Evolutionary conservation across 2,329 filamentous ascomycete genomes (phyloP).

Genomic region (Cytospora paraplurivora): DNA sequence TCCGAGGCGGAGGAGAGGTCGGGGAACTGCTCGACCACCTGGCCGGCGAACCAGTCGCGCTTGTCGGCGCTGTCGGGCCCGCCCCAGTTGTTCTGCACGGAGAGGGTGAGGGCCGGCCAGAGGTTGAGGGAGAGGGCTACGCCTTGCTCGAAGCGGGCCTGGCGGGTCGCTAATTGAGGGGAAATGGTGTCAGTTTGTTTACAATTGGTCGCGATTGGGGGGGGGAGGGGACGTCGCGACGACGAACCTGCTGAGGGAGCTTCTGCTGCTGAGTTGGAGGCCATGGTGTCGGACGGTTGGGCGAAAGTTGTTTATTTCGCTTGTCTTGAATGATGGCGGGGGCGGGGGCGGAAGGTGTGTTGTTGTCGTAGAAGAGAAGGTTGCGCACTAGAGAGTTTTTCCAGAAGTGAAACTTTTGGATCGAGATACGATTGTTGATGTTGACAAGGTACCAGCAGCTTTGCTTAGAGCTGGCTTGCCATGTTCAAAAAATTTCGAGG

Average conservation of each 20-base stretch:
- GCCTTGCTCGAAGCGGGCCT: slow-evolving; percentile 78
- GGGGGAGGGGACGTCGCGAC: not conserved
- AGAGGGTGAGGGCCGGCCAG: slow-evolving; percentile 86
- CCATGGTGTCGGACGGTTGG: slow-evolving; percentile 8
- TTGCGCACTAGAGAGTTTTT: not conserved
- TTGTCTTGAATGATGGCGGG: no score
- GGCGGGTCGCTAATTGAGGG: slow-evolving; percentile 51
- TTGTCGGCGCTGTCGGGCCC: slow-evolving; percentile 82
- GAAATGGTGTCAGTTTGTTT: not conserved
- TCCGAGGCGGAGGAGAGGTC: slow-evolving; percentile 56
- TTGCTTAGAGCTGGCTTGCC: not conserved
- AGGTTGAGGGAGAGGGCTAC: slow-evolving; percentile 82
- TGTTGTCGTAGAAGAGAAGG: not conserved
- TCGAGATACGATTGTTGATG: not conserved
- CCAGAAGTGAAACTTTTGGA: not conserved
- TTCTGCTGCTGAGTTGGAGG: slow-evolving; percentile 17
- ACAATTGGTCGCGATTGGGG: not conserved
- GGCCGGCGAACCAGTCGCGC: slow-evolving; percentile 94
- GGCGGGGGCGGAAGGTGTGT: no score
- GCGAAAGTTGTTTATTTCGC: not conserved
- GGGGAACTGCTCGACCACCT: slow-evolving; percentile 77
- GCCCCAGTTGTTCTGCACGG: slow-evolving; percentile 86
- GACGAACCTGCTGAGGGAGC: slow-evolving; percentile 22
- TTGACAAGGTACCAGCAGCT: not conserved
- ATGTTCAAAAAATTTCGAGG: not conserved